Base-by-base conservation (phyloP, 2,329 filamentous ascomycete genomes). In the Penicillium sp. region DNA sequence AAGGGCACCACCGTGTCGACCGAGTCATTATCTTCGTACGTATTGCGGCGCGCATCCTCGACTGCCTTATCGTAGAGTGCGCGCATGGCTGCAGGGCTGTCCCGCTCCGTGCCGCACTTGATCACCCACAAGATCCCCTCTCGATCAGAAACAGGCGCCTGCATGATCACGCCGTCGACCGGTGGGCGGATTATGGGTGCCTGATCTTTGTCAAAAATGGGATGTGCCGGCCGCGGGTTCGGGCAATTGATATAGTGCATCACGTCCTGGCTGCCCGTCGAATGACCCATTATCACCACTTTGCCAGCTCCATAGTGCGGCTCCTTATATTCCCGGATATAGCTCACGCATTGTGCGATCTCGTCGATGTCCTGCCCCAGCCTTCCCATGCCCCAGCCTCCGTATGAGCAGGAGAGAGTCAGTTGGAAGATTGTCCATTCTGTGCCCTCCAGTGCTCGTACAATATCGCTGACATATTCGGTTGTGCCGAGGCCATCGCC, bases 71-170 rank as follows among this genome's bases (percentile, higher is more conserved):
- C 42, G 18, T 55, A 57, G 9, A 58, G 39, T 27, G 58, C 39
- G 8, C 45, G 49, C 53, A 54, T 56, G 9, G 47, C 36, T 2
- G 36, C 43, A 3, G 53, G 53, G 14, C 47, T 54, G 28, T 56
- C 45, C 21, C 53, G 41, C 7, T 34, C 45, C 2, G 53, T 56
- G 2, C 53, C 53, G 9, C 45, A 42, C 28, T 51, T 50, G 4
- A 63, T 26, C 14, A 43, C 44, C 36, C 56, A 63, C 36, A 79
- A 65, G 9, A 74, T 62, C 1, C 75, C 78, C 60, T 93, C 84
- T 15, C 87, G 75, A 60, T 94, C 87, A 1, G 80, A 86, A 2
- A 90, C 82, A 0, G 85, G 81, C 0, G 83, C 86, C 61, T 94
- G 88, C 38, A 94, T 67, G 23, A 94, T 83, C 28, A 80, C 81